These are phyloP conservation scores for Scutellospora calospora DNA, from an alignment of 371 early-diverging fungal genomes.

Conservation along the genomic window DNA sequence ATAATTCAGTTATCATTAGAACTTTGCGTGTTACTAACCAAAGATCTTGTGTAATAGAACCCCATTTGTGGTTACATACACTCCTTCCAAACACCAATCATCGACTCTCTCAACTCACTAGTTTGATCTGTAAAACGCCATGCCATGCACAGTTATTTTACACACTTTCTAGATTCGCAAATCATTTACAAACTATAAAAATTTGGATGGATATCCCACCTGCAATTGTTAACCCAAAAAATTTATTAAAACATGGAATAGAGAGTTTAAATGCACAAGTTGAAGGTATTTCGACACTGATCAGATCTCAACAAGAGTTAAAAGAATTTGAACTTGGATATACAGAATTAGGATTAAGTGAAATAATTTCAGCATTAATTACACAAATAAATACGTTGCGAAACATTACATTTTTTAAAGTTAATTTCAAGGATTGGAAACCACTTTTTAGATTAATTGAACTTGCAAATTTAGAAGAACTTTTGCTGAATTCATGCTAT, in stretches of 20 bases:
- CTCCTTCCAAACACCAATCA: neutral
- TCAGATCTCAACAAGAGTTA: neutral
- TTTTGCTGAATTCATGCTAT: neutral
- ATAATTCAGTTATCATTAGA: neutral
- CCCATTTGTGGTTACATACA: neutral
- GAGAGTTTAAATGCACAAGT: neutral
- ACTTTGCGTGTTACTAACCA: neutral
- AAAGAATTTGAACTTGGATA: slow-evolving; percentile 14
- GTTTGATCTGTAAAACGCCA: neutral
- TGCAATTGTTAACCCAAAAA: neutral
- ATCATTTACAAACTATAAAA: neutral
- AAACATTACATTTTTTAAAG: neutral
- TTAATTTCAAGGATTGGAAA: slow-evolving; percentile 5
- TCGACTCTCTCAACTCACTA: neutral
- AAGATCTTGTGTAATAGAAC: neutral
- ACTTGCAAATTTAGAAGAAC: neutral
- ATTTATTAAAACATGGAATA: neutral
- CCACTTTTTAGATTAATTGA: neutral
- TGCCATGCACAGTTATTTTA: neutral
- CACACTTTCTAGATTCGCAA: neutral
- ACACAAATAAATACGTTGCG: neutral
- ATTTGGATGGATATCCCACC: slow-evolving; percentile 3
- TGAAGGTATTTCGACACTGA: neutral
- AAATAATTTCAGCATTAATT: neutral
- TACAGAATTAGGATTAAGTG: neutral